Evolutionary conservation across 2,329 filamentous ascomycete species (phyloP).

Genomic region (Leptographium procerum): DNA sequence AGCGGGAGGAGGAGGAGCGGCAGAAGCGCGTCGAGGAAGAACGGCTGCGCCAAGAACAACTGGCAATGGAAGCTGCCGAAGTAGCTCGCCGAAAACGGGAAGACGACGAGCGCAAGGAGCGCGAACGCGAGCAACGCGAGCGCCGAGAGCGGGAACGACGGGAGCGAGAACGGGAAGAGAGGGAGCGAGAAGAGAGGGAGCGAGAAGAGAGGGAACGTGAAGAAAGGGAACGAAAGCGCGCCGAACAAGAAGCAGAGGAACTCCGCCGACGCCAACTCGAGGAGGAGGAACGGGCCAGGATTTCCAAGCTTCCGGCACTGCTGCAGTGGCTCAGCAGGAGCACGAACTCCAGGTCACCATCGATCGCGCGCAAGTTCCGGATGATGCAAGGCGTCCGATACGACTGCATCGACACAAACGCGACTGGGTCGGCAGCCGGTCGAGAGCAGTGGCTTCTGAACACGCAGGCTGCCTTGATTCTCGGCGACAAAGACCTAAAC

Average conservation of each 20-base stretch:
- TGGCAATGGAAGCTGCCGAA: constrained; percentile 36
- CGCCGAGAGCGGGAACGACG: too few species aligned
- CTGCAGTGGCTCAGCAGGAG: constrained; percentile 48
- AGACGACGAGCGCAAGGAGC: constrained; percentile 34
- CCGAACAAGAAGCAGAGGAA: constrained; percentile 33
- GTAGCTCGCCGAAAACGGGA: constrained; percentile 38
- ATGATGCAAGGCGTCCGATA: constrained; percentile 50
- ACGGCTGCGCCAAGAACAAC: constrained; percentile 29
- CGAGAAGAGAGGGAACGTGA: constrained; percentile 38
- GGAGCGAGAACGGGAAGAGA: constrained; percentile 35
- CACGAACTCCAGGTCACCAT: constrained; percentile 36
- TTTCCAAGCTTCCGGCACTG: constrained; percentile 47
- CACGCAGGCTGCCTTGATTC: constrained; percentile 49
- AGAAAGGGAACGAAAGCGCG: constrained; percentile 20
- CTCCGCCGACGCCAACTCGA: constrained; percentile 32
- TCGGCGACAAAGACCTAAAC: constrained; percentile 52
- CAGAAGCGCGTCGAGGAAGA: constrained; percentile 34
- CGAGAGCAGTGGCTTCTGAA: constrained; percentile 57
- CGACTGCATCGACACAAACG: constrained; percentile 46
- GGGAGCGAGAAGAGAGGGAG: constrained; percentile 28
- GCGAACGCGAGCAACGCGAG: constrained; percentile 22
- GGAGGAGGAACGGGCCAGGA: constrained; percentile 41
- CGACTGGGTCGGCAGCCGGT: constrained; percentile 42
- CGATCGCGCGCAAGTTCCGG: constrained; percentile 42
- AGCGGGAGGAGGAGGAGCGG: constrained; percentile 21